Conservation (phyloP, 2,329 filamentous ascomycete species). For the Trichoderma cornu-damae region DNA sequence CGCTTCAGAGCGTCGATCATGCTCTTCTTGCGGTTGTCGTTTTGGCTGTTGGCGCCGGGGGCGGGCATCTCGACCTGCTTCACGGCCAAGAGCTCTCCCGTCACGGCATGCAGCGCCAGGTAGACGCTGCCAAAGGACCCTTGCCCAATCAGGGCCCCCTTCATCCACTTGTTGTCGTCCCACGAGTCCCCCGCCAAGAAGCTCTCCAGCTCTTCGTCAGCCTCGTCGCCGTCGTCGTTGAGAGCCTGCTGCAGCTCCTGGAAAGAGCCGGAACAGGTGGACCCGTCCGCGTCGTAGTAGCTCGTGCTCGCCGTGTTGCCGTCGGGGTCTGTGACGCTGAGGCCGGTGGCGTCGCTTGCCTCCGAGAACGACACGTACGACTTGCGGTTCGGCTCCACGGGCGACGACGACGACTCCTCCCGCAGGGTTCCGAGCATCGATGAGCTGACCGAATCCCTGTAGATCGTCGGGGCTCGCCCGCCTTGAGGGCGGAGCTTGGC, state of each 20-base stretch:
- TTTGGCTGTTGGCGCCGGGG: constrained; percentile 69
- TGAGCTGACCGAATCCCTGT: constrained; percentile 79
- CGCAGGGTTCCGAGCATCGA: constrained; percentile 85
- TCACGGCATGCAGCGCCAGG: constrained; percentile 89
- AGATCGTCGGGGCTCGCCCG: constrained; percentile 36
- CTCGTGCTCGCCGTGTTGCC: constrained; percentile 66
- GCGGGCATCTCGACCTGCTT: constrained; percentile 94
- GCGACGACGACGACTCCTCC: constrained; percentile 81
- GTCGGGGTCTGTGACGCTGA: constrained; percentile 73
- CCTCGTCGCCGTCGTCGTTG: constrained; percentile 85
- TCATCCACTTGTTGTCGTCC: constrained; percentile 99
- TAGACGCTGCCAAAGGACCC: constrained; percentile 96
- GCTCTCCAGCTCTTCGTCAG: constrained; percentile 81
- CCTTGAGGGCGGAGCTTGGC: constrained; percentile 45
- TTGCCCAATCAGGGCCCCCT: constrained; percentile 92
- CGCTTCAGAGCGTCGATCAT: constrained; percentile 98
- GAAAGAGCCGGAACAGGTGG: constrained; percentile 66
- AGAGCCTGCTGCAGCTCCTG: constrained; percentile 82
- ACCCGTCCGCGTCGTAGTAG: constrained; percentile 78
- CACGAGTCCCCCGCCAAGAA: constrained; percentile 91
- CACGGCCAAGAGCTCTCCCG: constrained; percentile 93
- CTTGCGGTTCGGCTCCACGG: constrained; percentile 81
- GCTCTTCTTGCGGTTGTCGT: constrained; percentile 87
- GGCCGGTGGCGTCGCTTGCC: constrained; percentile 62
- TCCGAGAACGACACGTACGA: constrained; percentile 90